phyloP scores from a whole-genome alignment of 1,284 basidiomycete genomes.

The Ustilago vetiveriae region DNA sequence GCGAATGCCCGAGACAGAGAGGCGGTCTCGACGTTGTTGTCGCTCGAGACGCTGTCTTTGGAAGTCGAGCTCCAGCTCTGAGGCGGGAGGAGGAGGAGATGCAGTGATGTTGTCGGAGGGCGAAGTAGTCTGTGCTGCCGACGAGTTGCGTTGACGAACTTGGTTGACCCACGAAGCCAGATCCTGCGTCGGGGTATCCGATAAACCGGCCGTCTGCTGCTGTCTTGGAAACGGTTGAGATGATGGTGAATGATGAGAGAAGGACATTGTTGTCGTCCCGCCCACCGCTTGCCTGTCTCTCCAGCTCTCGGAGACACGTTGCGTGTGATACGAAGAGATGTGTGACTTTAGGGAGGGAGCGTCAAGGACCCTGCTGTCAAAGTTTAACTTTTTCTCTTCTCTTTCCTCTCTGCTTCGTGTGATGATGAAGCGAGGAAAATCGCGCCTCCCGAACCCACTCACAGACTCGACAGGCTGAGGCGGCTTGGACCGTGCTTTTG shows the following conservation, averaged over 20 bases:
- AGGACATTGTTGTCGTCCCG: conserved; percentile 21
- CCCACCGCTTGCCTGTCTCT: no score
- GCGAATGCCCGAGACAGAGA: conserved; percentile 37
- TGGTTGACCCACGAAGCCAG: conserved; percentile 44
- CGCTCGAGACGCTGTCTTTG: conserved; percentile 39
- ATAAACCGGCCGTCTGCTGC: conserved; percentile 5
- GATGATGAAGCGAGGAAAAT: conserved; percentile 2
- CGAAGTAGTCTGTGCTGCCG: conserved; percentile 8
- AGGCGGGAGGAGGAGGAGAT: conserved; percentile 25
- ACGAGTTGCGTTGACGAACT: conserved; percentile 42
- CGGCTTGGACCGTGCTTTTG: conserved; percentile 13
- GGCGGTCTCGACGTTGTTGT: conserved; percentile 36
- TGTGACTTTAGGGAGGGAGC: conserved; percentile 21
- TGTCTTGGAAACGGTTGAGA: conserved; percentile 11
- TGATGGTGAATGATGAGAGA: conserved; percentile 7
- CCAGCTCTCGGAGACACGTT: not conserved
- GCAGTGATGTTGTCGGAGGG: conserved; percentile 2
- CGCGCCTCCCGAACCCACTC: not conserved
- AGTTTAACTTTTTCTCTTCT: conserved; percentile 2
- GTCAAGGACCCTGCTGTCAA: conserved; percentile 4
- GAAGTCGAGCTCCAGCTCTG: conserved; percentile 38
- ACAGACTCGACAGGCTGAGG: no score
- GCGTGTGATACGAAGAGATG: conserved; percentile 19
- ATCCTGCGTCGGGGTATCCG: conserved; percentile 31
- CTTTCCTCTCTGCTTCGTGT: no score